A percentile compares a stretch with the other conserved stretches of the same genome.
Evolutionary conservation across 148 eudicot species (phyloP).

Genomic region (Fagopyrum esculentum): DNA sequence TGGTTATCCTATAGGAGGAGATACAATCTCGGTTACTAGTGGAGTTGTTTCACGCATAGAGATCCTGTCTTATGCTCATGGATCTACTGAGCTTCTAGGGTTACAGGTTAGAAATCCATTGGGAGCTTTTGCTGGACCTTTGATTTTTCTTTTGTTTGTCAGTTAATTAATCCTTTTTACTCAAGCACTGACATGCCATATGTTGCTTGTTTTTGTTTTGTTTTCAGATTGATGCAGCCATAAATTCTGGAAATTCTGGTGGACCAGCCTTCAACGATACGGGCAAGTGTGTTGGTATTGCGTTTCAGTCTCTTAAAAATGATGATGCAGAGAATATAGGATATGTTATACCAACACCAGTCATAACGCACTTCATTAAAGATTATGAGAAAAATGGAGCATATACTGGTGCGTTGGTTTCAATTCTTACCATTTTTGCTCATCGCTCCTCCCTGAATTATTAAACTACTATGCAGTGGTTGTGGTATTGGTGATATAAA

Average conservation of each 20-base stretch:
- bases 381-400: slow-evolving; percentile 43
- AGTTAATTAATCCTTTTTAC: not conserved
- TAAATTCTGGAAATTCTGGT: slow-evolving; percentile 37
- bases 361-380: slow-evolving; percentile 31
- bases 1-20: slow-evolving; percentile 43
- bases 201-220: not conserved
- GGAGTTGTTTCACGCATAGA: slow-evolving; percentile 46
- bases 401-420: slow-evolving; percentile 29
- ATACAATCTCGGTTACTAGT: slow-evolving; percentile 38
- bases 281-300: slow-evolving; percentile 43
- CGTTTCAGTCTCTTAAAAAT: slow-evolving; percentile 39
- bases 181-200: not conserved
- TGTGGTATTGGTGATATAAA: no score
- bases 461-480: no score
- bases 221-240: slow-evolving; percentile 41
- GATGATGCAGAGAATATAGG: slow-evolving; percentile 41
- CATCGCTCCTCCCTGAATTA: no score
- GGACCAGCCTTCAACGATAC: slow-evolving; percentile 35
- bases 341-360: slow-evolving; percentile 46
- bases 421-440: no score
- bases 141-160: not conserved
- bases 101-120: slow-evolving; percentile 25
- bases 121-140: not conserved
- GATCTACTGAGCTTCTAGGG: slow-evolving; percentile 44
- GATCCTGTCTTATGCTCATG: slow-evolving; percentile 39